Percentiles rank a stretch among this genome's conserved stretches.
Evolutionary conservation across 2,329 filamentous ascomycete genomes (phyloP).

Genomic region (Apiospora malaysiana): DNA sequence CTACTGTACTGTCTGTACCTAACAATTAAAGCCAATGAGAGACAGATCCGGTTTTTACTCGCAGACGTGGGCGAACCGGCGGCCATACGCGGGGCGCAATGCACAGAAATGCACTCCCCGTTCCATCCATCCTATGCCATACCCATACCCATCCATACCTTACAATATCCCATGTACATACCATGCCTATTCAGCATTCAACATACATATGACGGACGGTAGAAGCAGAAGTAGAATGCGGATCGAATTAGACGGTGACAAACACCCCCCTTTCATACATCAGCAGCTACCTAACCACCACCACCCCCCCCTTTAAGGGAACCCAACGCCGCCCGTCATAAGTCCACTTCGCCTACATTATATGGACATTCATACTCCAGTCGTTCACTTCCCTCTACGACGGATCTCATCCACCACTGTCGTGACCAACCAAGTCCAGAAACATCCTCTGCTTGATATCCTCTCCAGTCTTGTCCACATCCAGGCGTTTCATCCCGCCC

Average conservation of each 20-base stretch:
- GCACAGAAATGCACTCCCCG: background rate
- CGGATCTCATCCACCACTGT: constrained; percentile 19
- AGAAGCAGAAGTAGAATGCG: background rate
- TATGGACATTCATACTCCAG: constrained; percentile 11
- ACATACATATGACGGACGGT: background rate
- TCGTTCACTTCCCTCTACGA: constrained; percentile 7
- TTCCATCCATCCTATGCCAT: constrained; percentile 1
- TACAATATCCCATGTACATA: background rate
- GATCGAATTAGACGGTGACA: background rate
- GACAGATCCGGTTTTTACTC: constrained; percentile 9
- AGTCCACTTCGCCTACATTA: constrained; percentile 15
- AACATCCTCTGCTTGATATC: background rate
- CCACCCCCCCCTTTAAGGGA: background rate
- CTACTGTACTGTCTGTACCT: too few relatives aligned
- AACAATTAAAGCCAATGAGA: background rate
- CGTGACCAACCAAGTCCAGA: constrained; percentile 22
- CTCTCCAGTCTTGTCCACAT: constrained; percentile 15
- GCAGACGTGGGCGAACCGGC: constrained; percentile 17
- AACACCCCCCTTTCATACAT: constrained; percentile 8
- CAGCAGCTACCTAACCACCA: background rate
- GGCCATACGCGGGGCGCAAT: constrained; percentile 9
- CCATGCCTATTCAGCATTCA: background rate
- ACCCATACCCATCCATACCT: background rate
- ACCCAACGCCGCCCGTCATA: constrained; percentile 14
- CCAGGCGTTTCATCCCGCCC: constrained; percentile 21